phyloP scores from a whole-genome alignment of 352 stramenopile genomes.

The Phytophthora palmivora region DNA sequence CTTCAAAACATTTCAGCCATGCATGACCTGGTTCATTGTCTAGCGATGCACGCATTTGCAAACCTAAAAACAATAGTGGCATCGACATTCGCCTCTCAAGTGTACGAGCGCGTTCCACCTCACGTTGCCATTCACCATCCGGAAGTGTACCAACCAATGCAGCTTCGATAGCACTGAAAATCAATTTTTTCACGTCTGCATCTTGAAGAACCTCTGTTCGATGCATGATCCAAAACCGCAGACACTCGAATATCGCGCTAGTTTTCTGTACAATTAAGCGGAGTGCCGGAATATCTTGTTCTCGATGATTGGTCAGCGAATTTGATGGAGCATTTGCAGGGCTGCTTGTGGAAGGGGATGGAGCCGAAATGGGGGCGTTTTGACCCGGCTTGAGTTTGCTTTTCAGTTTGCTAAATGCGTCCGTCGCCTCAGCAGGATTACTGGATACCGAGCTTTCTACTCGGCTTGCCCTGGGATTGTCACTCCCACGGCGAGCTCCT shows the following conservation, averaged over 20 bases:
- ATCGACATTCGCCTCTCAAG: constrained; percentile 78
- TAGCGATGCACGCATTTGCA: constrained; percentile 86
- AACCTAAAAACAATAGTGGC: constrained; percentile 82
- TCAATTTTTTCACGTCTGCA: constrained; percentile 79
- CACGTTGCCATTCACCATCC: constrained; percentile 79
- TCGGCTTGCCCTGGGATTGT: constrained; percentile 53
- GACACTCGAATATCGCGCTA: constrained; percentile 84
- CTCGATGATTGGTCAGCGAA: constrained; percentile 18
- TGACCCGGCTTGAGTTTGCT: constrained; percentile 60
- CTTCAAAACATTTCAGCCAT: constrained; percentile 86
- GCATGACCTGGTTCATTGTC: constrained; percentile 73
- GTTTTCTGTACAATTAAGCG: constrained; percentile 86
- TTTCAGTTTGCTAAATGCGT: constrained; percentile 78
- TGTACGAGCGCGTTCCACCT: constrained; percentile 77
- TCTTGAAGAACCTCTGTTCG: constrained; percentile 79
- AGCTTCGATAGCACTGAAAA: constrained; percentile 88
- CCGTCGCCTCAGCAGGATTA: constrained; percentile 44
- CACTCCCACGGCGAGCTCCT: constrained; percentile 48
- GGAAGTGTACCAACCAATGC: constrained; percentile 84
- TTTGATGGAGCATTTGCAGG: constrained; percentile 21
- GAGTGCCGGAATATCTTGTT: constrained; percentile 75
- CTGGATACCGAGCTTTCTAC: constrained; percentile 38
- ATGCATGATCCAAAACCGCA: constrained; percentile 89
- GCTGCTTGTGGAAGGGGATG: constrained; percentile 46
- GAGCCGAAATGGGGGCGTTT: constrained; percentile 40